Conservation (phyloP, 371 early-diverging fungal species). For the Rhizomucor miehei region DNA sequence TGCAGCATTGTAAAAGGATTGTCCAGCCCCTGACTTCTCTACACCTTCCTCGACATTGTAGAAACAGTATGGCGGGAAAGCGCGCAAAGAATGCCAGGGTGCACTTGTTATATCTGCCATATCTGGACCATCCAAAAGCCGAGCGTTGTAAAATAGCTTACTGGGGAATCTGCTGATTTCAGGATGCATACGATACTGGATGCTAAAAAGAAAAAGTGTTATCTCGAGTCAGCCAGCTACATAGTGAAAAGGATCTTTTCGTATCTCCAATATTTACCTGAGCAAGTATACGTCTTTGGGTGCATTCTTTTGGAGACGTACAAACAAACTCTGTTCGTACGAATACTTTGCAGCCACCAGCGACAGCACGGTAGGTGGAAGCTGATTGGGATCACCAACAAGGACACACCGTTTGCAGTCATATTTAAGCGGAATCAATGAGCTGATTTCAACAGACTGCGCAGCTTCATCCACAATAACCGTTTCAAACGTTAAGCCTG, state of each 20-base stretch:
- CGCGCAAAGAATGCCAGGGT: slow-evolving; percentile 70
- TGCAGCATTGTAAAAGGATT: slow-evolving; percentile 78
- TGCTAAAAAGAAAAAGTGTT: slow-evolving; percentile 40
- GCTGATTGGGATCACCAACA: slow-evolving; percentile 97
- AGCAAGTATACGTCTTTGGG: slow-evolving; percentile 72
- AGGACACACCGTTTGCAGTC: slow-evolving; percentile 83
- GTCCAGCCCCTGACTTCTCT: slow-evolving; percentile 63
- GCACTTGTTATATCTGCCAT: slow-evolving; percentile 63
- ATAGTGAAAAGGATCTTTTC: too few relatives aligned
- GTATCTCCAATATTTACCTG: too few relatives aligned
- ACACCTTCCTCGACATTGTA: slow-evolving; percentile 71
- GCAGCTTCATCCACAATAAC: slow-evolving; percentile 98
- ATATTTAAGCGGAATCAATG: slow-evolving; percentile 89
- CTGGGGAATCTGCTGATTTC: slow-evolving; percentile 86
- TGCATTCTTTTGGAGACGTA: slow-evolving; percentile 67
- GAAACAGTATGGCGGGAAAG: slow-evolving; percentile 79
- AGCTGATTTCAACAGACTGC: slow-evolving; percentile 90
- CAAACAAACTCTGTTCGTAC: slow-evolving; percentile 92
- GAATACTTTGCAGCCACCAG: slow-evolving; percentile 62
- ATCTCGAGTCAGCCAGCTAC: too few relatives aligned
- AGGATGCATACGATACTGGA: slow-evolving; percentile 98
- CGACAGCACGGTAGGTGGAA: slow-evolving; percentile 93
- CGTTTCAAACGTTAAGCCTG: slow-evolving; percentile 66
- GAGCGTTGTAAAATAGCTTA: slow-evolving; percentile 76
- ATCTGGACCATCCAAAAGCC: slow-evolving; percentile 74